Evolutionary conservation across 768 basidiomycete species (phyloP).

Genomic region (Candolleomyces efflorescens): DNA sequence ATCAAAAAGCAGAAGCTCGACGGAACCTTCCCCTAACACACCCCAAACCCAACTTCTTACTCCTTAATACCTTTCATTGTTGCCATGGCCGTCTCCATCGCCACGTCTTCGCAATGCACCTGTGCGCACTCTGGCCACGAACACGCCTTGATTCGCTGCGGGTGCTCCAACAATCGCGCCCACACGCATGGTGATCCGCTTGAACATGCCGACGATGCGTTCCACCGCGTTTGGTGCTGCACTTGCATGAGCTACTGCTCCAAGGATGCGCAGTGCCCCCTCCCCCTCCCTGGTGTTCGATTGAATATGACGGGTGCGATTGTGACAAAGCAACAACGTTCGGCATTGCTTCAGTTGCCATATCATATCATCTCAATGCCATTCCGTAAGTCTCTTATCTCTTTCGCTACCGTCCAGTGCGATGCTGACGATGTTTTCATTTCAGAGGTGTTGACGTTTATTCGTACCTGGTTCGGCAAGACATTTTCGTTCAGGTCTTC

Average conservation of each 20-base stretch:
- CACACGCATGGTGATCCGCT: slow-evolving; percentile 15
- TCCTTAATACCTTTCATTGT: neutral
- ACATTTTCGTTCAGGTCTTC: too few relatives aligned
- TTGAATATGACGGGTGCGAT: neutral
- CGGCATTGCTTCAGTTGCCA: neutral
- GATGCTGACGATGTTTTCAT: neutral
- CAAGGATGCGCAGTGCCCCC: slow-evolving; percentile 17
- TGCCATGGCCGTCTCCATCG: slow-evolving; percentile 4
- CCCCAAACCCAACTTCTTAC: neutral
- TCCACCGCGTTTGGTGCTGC: slow-evolving; percentile 26
- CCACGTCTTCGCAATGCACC: slow-evolving; percentile 11
- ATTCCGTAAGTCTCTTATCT: neutral
- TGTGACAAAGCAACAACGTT: neutral
- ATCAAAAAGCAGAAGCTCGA: neutral
- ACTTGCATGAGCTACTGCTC: slow-evolving; percentile 23
- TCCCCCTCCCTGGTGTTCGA: slow-evolving; percentile 10
- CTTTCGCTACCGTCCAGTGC: too few relatives aligned
- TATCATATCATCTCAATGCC: neutral
- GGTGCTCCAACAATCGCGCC: slow-evolving; percentile 22
- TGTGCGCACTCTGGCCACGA: slow-evolving; percentile 16
- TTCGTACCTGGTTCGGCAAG: neutral
- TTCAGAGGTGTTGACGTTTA: neutral
- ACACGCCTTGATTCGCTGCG: slow-evolving; percentile 23
- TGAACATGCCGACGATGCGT: slow-evolving; percentile 20
- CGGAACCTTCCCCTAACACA: neutral